Evolutionary conservation across 2,329 filamentous ascomycete species (phyloP), one percentile per base, ranked within the genome.

Genomic region (Aspergillus caelatus): DNA sequence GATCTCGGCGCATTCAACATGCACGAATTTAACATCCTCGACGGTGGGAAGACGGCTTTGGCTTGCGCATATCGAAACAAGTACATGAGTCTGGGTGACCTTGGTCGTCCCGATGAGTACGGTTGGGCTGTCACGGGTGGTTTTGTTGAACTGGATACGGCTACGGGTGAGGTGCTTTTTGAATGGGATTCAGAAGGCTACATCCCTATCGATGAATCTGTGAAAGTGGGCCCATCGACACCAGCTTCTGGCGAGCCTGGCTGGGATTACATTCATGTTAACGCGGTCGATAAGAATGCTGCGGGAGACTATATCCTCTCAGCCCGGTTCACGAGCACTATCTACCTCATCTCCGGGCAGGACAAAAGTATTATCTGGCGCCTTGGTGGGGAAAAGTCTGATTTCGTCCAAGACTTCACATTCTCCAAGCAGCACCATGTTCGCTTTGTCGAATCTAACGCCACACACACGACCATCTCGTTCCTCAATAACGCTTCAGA

Each of bases 251-350:
- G 34, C 8, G 58, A 65, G 19, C 72, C 72, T 4, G 73, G 73
- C 23, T 76, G 70, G 71, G 76, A 77, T 62, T 76, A 76, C 52
- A 70, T 76, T 23, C 80, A 82, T 58, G 71, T 78, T 54, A 81
- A 81, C 67, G 71, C 78, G 0, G 72, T 79, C 34, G 78, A 80
- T 57, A 80, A 79, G 67, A 77, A 78, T 58, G 62, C 63, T 19
- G 70, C 72, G 1, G 79, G 79, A 2, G 77, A 81, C 63, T 80
- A 78, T 54, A 67, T 81, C 11, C 65, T 81, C 10, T 81, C 79
- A 2, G 70, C 75, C 8, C 75, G 79, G 8, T 77, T 77, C 65
- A 76, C 76, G 5, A 74, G 74, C 67, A 73, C 74, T 3, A 70
- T 81, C 48, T 81, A 80, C 63, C 70, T 75, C 46, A 74, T 81